Base-by-base conservation (phyloP, 805 yeast genomes). In the Tetrapisispora namnaoensis region DNA sequence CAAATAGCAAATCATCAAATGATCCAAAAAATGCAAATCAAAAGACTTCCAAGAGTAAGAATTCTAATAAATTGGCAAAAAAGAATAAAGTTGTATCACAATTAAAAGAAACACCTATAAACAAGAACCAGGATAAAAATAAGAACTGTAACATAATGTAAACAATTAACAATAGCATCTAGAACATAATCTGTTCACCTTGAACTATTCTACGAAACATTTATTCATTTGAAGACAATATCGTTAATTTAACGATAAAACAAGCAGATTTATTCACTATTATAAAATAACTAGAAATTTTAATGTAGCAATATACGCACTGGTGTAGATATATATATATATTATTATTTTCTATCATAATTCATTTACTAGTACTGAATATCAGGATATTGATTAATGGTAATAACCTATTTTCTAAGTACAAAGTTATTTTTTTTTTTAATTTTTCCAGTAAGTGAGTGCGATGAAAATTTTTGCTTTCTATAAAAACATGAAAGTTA, bases 101-200 rank as follows among this genome's bases (percentile, higher is more conserved):
- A 30, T 20, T 38, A 22, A 41, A 42, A 37, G n/a, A 27, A 36
- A 20, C 32, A 20, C 30, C 22, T 30, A 30, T 17, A 34, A 47
- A 22, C 18, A 49, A 30, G 14, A 37, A 21, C 10, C 32, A 14
- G 4, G 22, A 21, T 37, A 37, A 38, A 14, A 20, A 21, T 11
- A 45, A 45, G 32, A 38, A 32, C 39, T 45, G 47, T 30, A 32
- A 20, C n/a, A 45, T 45, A n/a, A 32, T 45, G 43, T 45, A 45
- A 27, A 27, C 34, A 38, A 18, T 4, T 20, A 21, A 38, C 30
- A 4, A 38, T 14, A 18, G 14, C 14, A 21, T 3, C 14, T 14
- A 24, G 24, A 24, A 38, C 4, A 37, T 11, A 6, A 32, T 32
- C 11, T 32, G 4, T 6, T 32, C n/a, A 11, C 5, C 11, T 13